phyloP scores from a whole-genome alignment of 345 rosid genomes.

The Rhizophora mangle region DNA sequence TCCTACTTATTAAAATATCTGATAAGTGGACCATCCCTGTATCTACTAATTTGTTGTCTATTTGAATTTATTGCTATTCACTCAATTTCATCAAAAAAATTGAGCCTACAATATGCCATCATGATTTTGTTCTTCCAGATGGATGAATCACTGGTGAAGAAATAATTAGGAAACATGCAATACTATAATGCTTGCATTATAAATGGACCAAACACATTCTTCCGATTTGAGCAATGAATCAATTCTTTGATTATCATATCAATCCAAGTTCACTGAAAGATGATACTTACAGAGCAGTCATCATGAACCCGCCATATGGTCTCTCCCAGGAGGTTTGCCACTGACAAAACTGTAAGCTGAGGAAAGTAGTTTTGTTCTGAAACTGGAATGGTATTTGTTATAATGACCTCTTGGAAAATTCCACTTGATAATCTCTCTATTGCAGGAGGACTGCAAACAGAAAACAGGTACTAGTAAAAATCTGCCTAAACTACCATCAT shows the following conservation, averaged over 20 bases:
- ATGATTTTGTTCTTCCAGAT: not conserved
- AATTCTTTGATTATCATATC: conserved; percentile 6
- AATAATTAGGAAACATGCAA: not conserved
- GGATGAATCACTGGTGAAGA: not conserved
- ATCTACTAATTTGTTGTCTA: not conserved
- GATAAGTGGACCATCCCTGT: too few species aligned
- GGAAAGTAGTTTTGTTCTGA: conserved; percentile 81
- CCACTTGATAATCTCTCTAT: conserved; percentile 90
- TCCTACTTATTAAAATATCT: too few species aligned
- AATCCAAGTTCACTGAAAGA: conserved; percentile 24
- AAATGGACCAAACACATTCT: conserved; percentile 6
- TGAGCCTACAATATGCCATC: not conserved
- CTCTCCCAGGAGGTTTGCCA: conserved; percentile 94
- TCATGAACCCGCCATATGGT: conserved; percentile 98
- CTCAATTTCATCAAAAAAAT: not conserved
- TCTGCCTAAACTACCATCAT: conserved; percentile 7
- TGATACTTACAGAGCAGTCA: conserved; percentile 81
- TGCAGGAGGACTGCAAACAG: conserved; percentile 76
- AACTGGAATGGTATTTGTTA: conserved; percentile 91
- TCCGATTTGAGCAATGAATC: conserved; percentile 5
- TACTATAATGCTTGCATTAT: conserved; percentile 1
- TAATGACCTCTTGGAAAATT: conserved; percentile 91
- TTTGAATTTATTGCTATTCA: not conserved
- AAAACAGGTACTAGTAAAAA: conserved; percentile 4
- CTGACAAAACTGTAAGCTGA: conserved; percentile 85